Conservation (phyloP, 768 basidiomycete genomes). For the Boletus rubroflammeus region DNA sequence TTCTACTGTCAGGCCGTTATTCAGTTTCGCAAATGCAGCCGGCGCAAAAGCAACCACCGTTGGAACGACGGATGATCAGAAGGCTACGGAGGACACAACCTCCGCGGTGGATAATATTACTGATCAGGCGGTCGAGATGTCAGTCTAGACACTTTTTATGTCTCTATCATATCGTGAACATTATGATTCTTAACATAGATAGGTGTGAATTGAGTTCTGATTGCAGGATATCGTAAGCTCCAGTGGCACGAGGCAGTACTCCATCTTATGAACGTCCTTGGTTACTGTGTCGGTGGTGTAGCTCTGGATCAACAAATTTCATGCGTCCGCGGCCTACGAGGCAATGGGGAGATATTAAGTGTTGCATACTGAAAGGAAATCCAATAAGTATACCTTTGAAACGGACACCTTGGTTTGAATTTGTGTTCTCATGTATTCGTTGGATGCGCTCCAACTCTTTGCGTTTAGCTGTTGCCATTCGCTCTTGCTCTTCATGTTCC, state of each 20-base stretch:
- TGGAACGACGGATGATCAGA: constrained; percentile 17
- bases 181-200: constrained; percentile 1
- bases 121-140: constrained; percentile 17
- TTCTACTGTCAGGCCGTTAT: constrained; percentile 58
- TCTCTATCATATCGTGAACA: constrained; percentile 11
- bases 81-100: constrained; percentile 2
- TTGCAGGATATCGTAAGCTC: not conserved
- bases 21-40: constrained; percentile 83
- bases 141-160: constrained; percentile 17
- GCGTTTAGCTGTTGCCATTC: constrained; percentile 45
- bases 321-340: constrained; percentile 57
- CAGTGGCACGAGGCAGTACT: not conserved
- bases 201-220: not conserved
- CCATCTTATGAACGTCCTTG: not conserved
- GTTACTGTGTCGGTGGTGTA: constrained; percentile 30
- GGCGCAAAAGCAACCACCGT: constrained; percentile 29
- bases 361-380: not conserved
- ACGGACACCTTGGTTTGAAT: constrained; percentile 45
- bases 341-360: not conserved
- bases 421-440: constrained; percentile 33
- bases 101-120: constrained; percentile 7
- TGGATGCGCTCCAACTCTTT: constrained; percentile 49
- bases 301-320: constrained; percentile 63
- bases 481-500: constrained; percentile 63
- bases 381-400: constrained; percentile 52